Base-by-base conservation (phyloP, 352 stramenopile genomes). In the Phytophthora pinifolia region DNA sequence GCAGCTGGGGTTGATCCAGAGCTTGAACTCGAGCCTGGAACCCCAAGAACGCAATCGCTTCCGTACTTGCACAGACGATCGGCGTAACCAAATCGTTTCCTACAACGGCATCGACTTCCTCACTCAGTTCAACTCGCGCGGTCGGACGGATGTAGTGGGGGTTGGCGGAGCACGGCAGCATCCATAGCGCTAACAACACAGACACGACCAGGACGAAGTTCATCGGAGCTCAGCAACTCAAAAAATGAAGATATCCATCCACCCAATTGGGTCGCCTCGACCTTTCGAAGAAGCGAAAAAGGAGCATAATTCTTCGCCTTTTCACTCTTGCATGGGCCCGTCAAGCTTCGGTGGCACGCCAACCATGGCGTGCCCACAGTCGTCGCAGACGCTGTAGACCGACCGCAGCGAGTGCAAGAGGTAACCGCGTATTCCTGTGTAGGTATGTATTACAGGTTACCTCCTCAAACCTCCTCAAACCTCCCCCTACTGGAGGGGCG, bases 31-130 rank as follows among this genome's bases (percentile, higher is more conserved):
- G 56, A 54, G 18, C 32, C 44, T 74, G 65, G 32, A 82, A 85
- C 0, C 72, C 74, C 36, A 87, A 54, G 42, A 73, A 82, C 8
- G 54, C 44, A 6, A 69, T 70, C 8, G 72, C 74, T 22, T 65
- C 54, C 3, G 71, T 18, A 22, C 57, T 82, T 13, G 55, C 44
- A 27, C 76, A 87, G 29, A 87, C 37, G 20, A 82, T 63, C 13
- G 57, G 56, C 7, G 69, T 67, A 53, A 87, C 71, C 45, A 72
- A 15, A 42, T 83, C 70, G 27, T 48, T 60, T 20, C 41, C 37
- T 14, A 18, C 33, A 6, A 41, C 39, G 18, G 44, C 15, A 27
- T 44, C 36, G 10, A 70, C 18, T 27, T 65, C 56, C 9, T 46
- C 41, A 32, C 51, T 39, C 17, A 66, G 41, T 8, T 46, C 20